Evolutionary conservation across 2,329 filamentous ascomycete species (phyloP), one percentile per base, ranked within the genome.

Genomic region (Cercospora beticola): DNA sequence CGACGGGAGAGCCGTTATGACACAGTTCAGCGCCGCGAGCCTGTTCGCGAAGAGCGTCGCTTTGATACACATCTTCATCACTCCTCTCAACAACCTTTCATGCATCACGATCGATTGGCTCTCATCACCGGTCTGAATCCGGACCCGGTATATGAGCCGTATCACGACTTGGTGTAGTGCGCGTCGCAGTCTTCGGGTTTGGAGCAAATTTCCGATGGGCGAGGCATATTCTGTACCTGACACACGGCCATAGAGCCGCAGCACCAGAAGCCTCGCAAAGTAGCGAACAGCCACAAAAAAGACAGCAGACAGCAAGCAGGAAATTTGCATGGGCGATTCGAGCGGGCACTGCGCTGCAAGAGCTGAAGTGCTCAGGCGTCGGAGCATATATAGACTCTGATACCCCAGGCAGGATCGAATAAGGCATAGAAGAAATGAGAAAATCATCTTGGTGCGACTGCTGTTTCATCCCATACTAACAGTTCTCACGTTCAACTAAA

Each of bases 71-170:
- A 12, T 26, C 21, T 21, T 26, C 26, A 21, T 14, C 14, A 21
- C 18, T 28, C 14, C 26, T 54, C 49, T 14, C 30, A 9, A 43
- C 18, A 36, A 26, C 43, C 21, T 23, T 54, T 62, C 23, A 62
- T 62, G 23, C 23, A 54, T 18, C 46, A 40, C 26, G 60, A 62
- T 14, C 16, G 40, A 49, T 52, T 62, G 26, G 60, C 60, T 62
- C n/a, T 62, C 23, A 16, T 62, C 4, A 54, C 5, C 30, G 40
- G 43, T 7, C 26, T 40, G 60, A 23, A 31, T 12, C 40, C 60
- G 9, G 36, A 62, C 5, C 43, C 60, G 28, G 23, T 28, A 14
- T 52, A n/a, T 23, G 16, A 62, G 60, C 60, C 40, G 21, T 54
- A 52, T 28, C 21, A 26, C 16, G 36, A 43, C 16, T n/a, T 43